Percentiles rank a stretch among this genome's conserved stretches.
These are phyloP conservation scores for Cercis canadensis DNA, from an alignment of 306 rosid genomes.

Conservation along the genomic window DNA sequence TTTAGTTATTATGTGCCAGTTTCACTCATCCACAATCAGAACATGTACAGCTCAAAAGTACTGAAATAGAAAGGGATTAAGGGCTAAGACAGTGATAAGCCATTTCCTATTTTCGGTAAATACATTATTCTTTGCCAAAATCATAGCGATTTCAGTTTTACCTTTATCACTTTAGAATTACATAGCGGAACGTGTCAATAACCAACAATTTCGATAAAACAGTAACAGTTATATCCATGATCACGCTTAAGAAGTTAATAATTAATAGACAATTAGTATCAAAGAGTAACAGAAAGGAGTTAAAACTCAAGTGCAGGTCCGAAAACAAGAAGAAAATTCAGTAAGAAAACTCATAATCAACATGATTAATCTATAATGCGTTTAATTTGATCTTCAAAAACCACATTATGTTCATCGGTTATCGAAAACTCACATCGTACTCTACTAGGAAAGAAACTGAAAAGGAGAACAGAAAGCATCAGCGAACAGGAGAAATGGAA, in stretches of 20 bases:
- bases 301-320: not conserved
- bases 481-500: not conserved
- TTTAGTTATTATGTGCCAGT: not conserved
- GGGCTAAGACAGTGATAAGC: not conserved
- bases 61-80: not conserved
- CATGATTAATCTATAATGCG: not conserved
- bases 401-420: not conserved
- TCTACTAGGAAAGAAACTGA: not conserved
- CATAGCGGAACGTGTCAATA: not conserved
- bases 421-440: not conserved
- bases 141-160: not conserved
- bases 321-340: slow-evolving; percentile 14
- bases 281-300: too few species aligned
- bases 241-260: not conserved
- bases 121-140: not conserved
- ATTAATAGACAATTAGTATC: not conserved
- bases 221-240: slow-evolving; percentile 14
- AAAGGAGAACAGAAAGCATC: not conserved
- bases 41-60: slow-evolving; percentile 5
- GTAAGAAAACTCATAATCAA: slow-evolving; percentile 14
- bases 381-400: not conserved
- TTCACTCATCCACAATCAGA: not conserved
- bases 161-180: not conserved
- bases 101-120: slow-evolving; percentile 2
- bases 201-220: slow-evolving; percentile 24